Conservation (phyloP, 225 moss, liverwort and hornwort species). For the Ulota crispa region DNA sequence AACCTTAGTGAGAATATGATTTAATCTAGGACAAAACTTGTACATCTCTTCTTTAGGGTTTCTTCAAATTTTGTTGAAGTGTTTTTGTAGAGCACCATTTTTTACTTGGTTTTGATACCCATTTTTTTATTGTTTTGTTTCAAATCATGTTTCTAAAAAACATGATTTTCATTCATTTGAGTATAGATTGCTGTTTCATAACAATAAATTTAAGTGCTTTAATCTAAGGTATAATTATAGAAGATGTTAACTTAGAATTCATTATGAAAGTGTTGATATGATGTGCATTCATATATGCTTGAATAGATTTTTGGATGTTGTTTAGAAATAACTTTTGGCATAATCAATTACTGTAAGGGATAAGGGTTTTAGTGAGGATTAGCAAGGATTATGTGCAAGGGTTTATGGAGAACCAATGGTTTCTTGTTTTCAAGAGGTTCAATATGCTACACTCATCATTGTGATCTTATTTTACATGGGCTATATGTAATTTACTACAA, state of each 20-base stretch:
- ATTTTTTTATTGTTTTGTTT: not conserved
- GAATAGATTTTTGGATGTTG: not conserved
- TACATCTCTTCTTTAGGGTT: not conserved
- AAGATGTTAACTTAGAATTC: not conserved
- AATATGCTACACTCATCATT: not conserved
- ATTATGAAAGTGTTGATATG: no score
- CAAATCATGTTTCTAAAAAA: not conserved
- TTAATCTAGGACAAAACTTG: conserved; percentile 1
- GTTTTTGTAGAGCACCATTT: not conserved
- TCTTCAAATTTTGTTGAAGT: not conserved
- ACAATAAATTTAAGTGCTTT: not conserved
- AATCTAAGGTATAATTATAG: not conserved
- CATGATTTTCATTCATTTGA: rapidly evolving
- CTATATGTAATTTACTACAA: not conserved
- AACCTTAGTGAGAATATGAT: not conserved
- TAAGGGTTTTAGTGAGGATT: conserved; percentile 61
- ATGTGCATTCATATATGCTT: not conserved
- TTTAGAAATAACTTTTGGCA: rapidly evolving
- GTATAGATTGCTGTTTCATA: not conserved
- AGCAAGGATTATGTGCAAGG: conserved; percentile 38
- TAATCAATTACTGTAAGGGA: not conserved
- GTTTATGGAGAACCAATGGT: conserved; percentile 30
- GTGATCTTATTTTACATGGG: not conserved
- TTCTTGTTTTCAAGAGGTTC: not conserved
- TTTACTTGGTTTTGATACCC: not conserved